Base-by-base conservation (phyloP, 148 eudicot species). In the Bassia scoparia region DNA sequence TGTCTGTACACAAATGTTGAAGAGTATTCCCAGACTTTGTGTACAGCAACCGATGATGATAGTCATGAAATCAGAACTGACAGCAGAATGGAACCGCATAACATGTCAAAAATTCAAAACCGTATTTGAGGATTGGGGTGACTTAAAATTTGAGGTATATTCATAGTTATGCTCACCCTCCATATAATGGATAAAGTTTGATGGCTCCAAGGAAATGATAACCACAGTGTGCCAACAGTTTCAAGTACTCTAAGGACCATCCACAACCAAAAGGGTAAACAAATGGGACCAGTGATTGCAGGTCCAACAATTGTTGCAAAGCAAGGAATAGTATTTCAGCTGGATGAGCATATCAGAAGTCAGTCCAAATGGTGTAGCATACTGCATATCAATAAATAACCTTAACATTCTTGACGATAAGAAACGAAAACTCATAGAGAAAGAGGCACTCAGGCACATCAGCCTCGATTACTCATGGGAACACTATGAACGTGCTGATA, bases 281-380 rank as follows among this genome's bases (percentile, higher is more conserved):
- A 94, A 73, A 84, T 94, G 98, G 34, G 97, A 97, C 98, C 9
- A n/a, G 98, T 94, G 74, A 94, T 82, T 56, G 93, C 96, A 62
- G 98, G 98, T 77, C 98, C 98, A 67, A 91, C 67, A 72, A 94
- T 88, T 18, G 97, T 91, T 43, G 98, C 98, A 82, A 94, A 94
- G 49, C 98, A 73, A 94, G 98, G 80, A 94, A 94, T 60, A 94
- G 79, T 67, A 94, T 94, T 73, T 94, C 98, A 75, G 93, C 96
- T 56, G 98, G 98, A 70, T 94, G 98, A 72, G 98, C 97, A 86
- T 94, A 94, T 81, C 98, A 76, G 97, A 94, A 27, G 98, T 94
- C 88, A 94, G 83, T 77, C 98, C 98, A 85, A 94, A 94, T 55
- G 98, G 97, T 44, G 98, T 94, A 20, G 98, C 98, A 81, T 91